Evolutionary conservation across 768 basidiomycete genomes (phyloP).

Genomic region (Panaeolus papilionaceus): DNA sequence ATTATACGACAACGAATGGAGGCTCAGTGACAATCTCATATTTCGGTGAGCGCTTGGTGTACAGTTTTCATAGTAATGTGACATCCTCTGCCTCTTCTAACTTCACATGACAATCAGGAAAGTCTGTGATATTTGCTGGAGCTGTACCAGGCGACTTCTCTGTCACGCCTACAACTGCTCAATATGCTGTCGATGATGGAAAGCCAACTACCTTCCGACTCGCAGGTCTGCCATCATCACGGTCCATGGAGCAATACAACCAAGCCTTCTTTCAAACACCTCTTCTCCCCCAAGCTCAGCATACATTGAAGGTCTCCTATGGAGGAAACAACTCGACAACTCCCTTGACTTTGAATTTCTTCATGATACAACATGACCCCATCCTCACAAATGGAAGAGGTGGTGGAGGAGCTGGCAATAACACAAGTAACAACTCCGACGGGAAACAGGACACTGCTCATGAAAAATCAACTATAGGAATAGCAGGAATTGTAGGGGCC

Average conservation of each 20-base stretch:
- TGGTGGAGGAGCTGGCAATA: not conserved
- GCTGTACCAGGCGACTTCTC: slow-evolving; percentile 29
- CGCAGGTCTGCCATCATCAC: slow-evolving; percentile 22
- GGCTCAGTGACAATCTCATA: not conserved
- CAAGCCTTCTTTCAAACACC: slow-evolving; percentile 29
- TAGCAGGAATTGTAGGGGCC: not conserved
- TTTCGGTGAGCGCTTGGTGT: slow-evolving; percentile 13
- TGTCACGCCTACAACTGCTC: slow-evolving; percentile 24
- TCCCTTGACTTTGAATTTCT: slow-evolving; percentile 29
- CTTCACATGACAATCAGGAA: slow-evolving; percentile 17
- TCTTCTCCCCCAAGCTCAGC: slow-evolving; percentile 25
- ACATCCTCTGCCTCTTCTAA: not conserved
- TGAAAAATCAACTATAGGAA: not conserved
- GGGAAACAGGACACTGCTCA: not conserved
- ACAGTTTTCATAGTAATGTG: too few species aligned
- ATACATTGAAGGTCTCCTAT: slow-evolving; percentile 33
- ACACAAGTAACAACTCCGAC: not conserved
- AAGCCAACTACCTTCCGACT: slow-evolving; percentile 19
- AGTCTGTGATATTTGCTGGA: slow-evolving; percentile 34
- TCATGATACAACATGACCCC: slow-evolving; percentile 21
- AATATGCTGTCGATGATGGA: slow-evolving; percentile 32
- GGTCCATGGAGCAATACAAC: slow-evolving; percentile 26
- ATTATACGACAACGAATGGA: slow-evolving; percentile 14
- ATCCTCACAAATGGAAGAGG: not conserved
- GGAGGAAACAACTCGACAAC: slow-evolving; percentile 25